A percentile compares a stretch with the other conserved stretches of the same genome.
Evolutionary conservation across 2,329 filamentous ascomycete genomes (phyloP).

Genomic region (Alternaria viburni): DNA sequence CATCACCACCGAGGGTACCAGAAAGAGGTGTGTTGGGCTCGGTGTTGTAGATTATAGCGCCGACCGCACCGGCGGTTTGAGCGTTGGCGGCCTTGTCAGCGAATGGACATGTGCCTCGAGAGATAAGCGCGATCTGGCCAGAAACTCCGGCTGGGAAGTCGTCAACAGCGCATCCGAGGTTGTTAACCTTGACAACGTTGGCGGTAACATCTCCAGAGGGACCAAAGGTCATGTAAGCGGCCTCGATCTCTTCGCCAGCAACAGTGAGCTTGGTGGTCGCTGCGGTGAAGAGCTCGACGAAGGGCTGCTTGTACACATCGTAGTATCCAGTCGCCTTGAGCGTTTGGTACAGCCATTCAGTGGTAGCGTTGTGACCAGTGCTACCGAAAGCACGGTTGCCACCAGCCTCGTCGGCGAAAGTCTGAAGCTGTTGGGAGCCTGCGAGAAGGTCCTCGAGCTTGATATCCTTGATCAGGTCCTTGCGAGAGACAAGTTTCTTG

Average conservation of each 20-base stretch:
- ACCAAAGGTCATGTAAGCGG: conserved; percentile 58
- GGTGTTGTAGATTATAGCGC: conserved; percentile 75
- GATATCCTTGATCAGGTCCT: conserved; percentile 36
- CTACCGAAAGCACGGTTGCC: conserved; percentile 47
- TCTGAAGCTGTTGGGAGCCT: conserved; percentile 42
- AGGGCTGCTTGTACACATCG: conserved; percentile 43
- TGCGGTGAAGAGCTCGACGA: conserved; percentile 44
- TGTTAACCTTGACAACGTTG: conserved; percentile 65
- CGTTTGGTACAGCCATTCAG: conserved; percentile 42
- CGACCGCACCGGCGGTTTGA: conserved; percentile 70
- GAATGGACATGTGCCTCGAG: conserved; percentile 72
- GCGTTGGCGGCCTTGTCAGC: conserved; percentile 71
- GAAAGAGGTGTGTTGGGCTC: conserved; percentile 62
- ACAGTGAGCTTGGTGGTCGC: conserved; percentile 35
- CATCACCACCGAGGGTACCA: conserved; percentile 68
- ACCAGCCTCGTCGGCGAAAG: conserved; percentile 39
- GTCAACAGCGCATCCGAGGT: conserved; percentile 65
- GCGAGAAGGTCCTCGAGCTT: conserved; percentile 40
- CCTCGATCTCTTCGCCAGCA: conserved; percentile 31
- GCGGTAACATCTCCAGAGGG: conserved; percentile 68
- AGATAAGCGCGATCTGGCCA: conserved; percentile 71
- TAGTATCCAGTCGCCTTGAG: conserved; percentile 41
- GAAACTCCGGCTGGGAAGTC: conserved; percentile 66
- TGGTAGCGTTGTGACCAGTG: conserved; percentile 43
- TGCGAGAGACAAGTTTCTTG: conserved; percentile 24